phyloP scores from a whole-genome alignment of 192 early-diverging fungal species.

The Umbelopsis sp. region DNA sequence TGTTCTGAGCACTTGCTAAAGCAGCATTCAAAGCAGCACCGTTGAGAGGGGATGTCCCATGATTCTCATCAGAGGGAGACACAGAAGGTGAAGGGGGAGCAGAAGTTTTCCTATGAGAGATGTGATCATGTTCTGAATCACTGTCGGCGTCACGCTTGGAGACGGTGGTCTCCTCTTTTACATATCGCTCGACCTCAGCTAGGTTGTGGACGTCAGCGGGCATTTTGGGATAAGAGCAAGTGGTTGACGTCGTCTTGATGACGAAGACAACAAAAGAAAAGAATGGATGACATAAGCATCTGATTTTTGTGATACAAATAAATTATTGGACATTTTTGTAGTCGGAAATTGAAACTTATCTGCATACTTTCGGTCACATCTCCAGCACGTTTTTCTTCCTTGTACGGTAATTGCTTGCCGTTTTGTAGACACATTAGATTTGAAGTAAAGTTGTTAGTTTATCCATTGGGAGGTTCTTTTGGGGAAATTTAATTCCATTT shows the following conservation, averaged over 20 bases:
- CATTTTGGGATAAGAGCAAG: conserved; percentile 21
- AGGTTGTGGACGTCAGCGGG: conserved; percentile 20
- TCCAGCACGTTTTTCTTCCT: too few species aligned
- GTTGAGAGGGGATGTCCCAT: background rate
- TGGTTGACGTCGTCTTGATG: conserved; percentile 21
- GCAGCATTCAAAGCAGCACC: conserved; percentile 7
- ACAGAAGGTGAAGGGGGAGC: conserved; percentile 12
- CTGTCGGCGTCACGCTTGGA: conserved; percentile 13
- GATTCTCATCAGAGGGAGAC: conserved; percentile 2
- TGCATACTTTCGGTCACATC: too few species aligned
- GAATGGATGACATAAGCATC: conserved; percentile 9
- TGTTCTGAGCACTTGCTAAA: conserved; percentile 5
- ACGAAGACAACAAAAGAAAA: conserved; percentile 10
- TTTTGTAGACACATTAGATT: too few species aligned
- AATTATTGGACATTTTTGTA: background rate
- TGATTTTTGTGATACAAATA: background rate
- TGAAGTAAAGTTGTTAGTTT: too few species aligned
- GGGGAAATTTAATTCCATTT: too few species aligned
- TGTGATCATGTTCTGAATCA: conserved; percentile 8
- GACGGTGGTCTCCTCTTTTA: background rate
- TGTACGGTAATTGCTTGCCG: too few species aligned
- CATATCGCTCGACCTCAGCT: conserved; percentile 21
- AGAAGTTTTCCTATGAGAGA: background rate
- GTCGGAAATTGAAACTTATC: too few species aligned
- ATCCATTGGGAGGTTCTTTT: too few species aligned